Evolutionary conservation across 345 rosid genomes (phyloP), one percentile per base, ranked within the genome.

Genomic region (Erodium maritimum): DNA sequence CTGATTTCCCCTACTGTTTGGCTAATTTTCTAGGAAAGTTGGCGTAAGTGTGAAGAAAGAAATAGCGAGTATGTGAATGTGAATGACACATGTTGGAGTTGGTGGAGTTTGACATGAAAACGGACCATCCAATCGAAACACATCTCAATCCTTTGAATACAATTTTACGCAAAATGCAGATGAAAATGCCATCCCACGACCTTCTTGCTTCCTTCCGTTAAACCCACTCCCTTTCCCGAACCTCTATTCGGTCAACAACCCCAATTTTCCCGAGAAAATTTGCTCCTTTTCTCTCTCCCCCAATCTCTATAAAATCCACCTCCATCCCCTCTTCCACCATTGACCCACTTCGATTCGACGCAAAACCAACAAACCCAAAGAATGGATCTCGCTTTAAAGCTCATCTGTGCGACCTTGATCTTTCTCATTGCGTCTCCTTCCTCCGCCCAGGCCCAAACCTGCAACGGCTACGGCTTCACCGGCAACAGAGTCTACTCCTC

Each of bases 381-480:
- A 29, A 29, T 29, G 37, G 37, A 29, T 29, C 37, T 29, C 37
- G 56, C 23, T 25, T 34, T 16, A 24, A 14, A 52, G 6, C 29
- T 42, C 61, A 54, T 5, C 10, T 71, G 33, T 58, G 20, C 50
- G 34, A 54, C 25, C 25, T 71, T 16, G 22, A 66, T 42, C 23
- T 55, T 50, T 68, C 69, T 58, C 52, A 67, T 23, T 61, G 48
- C 16, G 12, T 42, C 48, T 12, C 48, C 18, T 19, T 48, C 29
- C 42, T 50, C 70, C 21, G 63, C 71, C 22, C 58, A 48, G 10
- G 77, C 85, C 2, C 85, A 75, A 56, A 50, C 19, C 25, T 90
- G 97, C 60, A 0, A 5, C 0, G 17, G 8, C 33, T 69, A 67
- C 66, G 67, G 61, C 12, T 87, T 87, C 73, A 0, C 69, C 11